Percentiles rank a stretch among this genome's conserved stretches.
These are phyloP conservation scores for Raffaelea ambrosiae DNA, from an alignment of 2,329 filamentous ascomycete species.

Conservation along the genomic window DNA sequence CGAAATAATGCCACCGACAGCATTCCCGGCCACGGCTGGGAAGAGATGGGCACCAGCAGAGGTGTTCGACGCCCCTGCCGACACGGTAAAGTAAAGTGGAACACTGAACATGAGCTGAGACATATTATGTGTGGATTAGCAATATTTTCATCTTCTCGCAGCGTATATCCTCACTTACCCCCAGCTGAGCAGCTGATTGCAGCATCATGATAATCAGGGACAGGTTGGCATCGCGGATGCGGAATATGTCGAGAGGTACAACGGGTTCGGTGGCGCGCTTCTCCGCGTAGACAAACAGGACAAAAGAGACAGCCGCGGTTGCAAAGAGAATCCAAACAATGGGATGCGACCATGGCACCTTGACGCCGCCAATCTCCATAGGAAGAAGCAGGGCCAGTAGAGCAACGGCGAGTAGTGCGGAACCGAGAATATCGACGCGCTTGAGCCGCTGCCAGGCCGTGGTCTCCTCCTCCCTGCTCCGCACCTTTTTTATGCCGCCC, in stretches of 20 bases:
- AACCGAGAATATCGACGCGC: conserved; percentile 52
- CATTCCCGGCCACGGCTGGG: conserved; percentile 60
- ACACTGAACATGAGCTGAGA: conserved; percentile 56
- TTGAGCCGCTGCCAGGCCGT: conserved; percentile 25
- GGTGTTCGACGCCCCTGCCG: conserved; percentile 46
- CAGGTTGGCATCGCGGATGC: conserved; percentile 40
- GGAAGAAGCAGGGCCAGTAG: conserved; percentile 29
- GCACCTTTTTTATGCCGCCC: conserved; percentile 9
- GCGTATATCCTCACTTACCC: conserved; percentile 25
- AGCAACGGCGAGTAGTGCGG: conserved; percentile 30
- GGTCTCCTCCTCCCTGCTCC: neutral
- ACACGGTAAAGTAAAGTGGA: conserved; percentile 63
- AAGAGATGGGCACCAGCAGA: conserved; percentile 53
- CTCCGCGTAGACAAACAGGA: conserved; percentile 23
- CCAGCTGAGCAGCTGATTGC: conserved; percentile 50
- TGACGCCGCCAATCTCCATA: conserved; percentile 29
- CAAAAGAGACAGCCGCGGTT: conserved; percentile 18
- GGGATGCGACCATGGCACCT: conserved; percentile 29
- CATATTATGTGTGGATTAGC: conserved; percentile 2
- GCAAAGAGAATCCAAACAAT: conserved; percentile 22
- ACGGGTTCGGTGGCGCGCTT: conserved; percentile 44
- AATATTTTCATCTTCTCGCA: neutral
- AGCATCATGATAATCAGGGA: conserved; percentile 43
- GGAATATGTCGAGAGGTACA: conserved; percentile 47
- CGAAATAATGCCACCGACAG: conserved; percentile 51